Percentiles rank a stretch among this genome's conserved stretches.
These are phyloP conservation scores for Phytophthora cactorum DNA, from an alignment of 352 stramenopile species.

Conservation along the genomic window DNA sequence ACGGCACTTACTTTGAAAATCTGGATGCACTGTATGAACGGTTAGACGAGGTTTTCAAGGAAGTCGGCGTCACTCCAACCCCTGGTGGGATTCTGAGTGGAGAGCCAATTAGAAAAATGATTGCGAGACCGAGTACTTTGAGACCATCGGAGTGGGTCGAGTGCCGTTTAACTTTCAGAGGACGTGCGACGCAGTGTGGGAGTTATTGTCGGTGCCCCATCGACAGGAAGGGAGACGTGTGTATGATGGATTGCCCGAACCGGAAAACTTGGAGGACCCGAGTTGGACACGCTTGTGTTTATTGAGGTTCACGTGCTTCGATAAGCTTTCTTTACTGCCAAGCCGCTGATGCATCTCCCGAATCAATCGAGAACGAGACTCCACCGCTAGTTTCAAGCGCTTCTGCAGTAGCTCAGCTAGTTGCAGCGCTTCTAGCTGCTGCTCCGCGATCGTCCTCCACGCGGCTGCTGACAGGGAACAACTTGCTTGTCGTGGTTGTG, in stretches of 20 bases:
- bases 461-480: neutral
- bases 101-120: slow-evolving; percentile 14
- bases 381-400: neutral
- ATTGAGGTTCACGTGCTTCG: neutral
- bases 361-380: neutral
- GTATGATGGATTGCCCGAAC: slow-evolving; percentile 25
- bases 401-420: neutral
- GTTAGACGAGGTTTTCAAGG: slow-evolving; percentile 21
- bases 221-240: slow-evolving; percentile 14
- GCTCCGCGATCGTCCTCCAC: neutral
- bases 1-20: slow-evolving; percentile 35
- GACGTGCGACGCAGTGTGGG: slow-evolving; percentile 31
- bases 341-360: neutral
- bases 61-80: slow-evolving; percentile 10
- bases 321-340: neutral
- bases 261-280: slow-evolving; percentile 25
- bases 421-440: neutral
- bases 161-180: slow-evolving; percentile 24
- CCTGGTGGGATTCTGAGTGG: slow-evolving; percentile 23
- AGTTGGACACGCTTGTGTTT: neutral
- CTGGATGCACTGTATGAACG: slow-evolving; percentile 23
- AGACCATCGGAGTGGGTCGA: slow-evolving; percentile 23
- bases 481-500: neutral
- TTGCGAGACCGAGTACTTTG: slow-evolving; percentile 27
- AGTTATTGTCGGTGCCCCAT: slow-evolving; percentile 21